phyloP scores from a whole-genome alignment of 306 rosid genomes.

The Quercus engelmannii region DNA sequence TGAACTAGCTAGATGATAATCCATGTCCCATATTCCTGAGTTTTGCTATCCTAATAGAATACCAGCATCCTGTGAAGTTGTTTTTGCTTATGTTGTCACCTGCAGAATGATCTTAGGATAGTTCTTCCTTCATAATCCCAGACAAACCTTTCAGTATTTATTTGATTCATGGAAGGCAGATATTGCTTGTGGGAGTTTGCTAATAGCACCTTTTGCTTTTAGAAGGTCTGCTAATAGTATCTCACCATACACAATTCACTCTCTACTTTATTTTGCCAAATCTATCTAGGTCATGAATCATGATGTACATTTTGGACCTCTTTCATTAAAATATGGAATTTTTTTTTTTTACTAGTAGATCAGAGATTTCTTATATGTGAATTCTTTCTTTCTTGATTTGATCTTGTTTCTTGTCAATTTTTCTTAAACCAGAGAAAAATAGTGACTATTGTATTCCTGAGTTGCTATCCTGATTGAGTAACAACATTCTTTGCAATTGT shows the following conservation, averaged over 20 bases:
- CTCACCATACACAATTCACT: conserved; percentile 11
- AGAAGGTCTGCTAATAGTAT: conserved; percentile 37
- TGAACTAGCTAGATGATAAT: not conserved
- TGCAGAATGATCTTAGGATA: not conserved
- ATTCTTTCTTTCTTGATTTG: not conserved
- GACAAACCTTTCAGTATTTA: conserved; percentile 24
- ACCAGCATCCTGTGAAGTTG: not conserved
- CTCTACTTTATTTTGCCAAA: not conserved
- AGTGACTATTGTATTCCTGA: not conserved
- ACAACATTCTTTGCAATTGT: not conserved
- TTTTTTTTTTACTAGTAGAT: not conserved
- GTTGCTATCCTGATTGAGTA: not conserved
- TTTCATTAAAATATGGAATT: not conserved
- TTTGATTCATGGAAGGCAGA: conserved; percentile 54
- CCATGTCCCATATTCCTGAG: not conserved
- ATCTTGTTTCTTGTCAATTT: not conserved
- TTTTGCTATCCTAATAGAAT: not conserved
- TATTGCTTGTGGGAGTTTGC: conserved; percentile 26
- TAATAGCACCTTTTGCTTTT: conserved; percentile 36
- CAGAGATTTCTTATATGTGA: not conserved
- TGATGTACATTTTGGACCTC: not conserved
- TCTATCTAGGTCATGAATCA: not conserved
- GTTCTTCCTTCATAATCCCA: conserved; percentile 43
- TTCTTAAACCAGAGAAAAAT: not conserved
- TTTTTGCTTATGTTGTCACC: not conserved